These are phyloP conservation scores for Cryptosporidium muris DNA, from an alignment of 169 alveolate genomes.

Conservation along the genomic window DNA sequence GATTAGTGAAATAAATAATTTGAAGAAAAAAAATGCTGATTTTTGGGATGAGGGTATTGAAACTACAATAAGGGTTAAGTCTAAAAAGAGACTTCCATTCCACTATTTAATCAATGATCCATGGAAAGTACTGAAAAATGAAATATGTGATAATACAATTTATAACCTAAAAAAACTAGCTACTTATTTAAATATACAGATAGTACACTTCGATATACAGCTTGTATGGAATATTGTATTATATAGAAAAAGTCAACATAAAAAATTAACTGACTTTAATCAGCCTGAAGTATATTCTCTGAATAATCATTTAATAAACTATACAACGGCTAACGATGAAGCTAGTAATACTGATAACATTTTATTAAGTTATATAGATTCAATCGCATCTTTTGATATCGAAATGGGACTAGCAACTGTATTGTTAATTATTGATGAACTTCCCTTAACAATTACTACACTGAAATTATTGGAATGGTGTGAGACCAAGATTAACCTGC, in stretches of 20 bases:
- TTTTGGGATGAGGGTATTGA: not conserved
- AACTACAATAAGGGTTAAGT: not conserved
- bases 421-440: conserved; percentile 43
- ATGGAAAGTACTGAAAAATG: conserved; percentile 28
- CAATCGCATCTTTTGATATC: conserved; percentile 58
- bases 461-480: conserved; percentile 52
- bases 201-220: conserved; percentile 28
- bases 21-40: not conserved
- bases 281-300: not conserved
- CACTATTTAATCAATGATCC: conserved; percentile 52
- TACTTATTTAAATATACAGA: conserved; percentile 12
- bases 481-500: conserved; percentile 8
- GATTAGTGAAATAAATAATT: not conserved
- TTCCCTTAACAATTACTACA: conserved; percentile 35
- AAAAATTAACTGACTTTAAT: not conserved
- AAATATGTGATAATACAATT: conserved; percentile 48
- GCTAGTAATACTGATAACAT: conserved; percentile 19
- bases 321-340: not conserved
- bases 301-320: conserved; percentile 1
- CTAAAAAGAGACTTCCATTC: conserved; percentile 22
- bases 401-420: conserved; percentile 44
- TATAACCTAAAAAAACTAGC: conserved; percentile 28
- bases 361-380: conserved; percentile 50
- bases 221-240: conserved; percentile 67
- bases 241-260: conserved; percentile 19